These are phyloP conservation scores for Phytophthora agathidicida DNA, from an alignment of 352 stramenopile genomes.

Conservation along the genomic window DNA sequence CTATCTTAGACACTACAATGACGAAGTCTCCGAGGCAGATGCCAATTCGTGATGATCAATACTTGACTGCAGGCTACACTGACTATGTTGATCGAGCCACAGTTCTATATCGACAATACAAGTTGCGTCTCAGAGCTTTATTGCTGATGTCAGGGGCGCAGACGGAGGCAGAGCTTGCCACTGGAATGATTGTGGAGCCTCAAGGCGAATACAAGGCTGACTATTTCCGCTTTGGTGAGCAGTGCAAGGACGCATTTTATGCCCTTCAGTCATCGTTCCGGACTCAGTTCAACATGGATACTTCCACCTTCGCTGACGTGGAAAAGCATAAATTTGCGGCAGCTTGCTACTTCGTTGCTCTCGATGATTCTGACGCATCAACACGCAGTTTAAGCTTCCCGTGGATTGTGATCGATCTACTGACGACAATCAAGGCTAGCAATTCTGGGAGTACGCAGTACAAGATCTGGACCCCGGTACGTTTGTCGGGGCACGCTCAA, in stretches of 20 bases:
- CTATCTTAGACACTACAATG: conserved; percentile 52
- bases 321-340: conserved; percentile 55
- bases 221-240: conserved; percentile 82
- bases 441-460: conserved; percentile 14
- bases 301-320: conserved; percentile 5
- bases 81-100: conserved; percentile 43
- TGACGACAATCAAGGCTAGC: conserved; percentile 50
- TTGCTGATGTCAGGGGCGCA: conserved; percentile 68
- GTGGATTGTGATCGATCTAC: conserved; percentile 69
- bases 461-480: conserved; percentile 36
- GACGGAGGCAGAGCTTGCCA: conserved; percentile 70
- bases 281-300: conserved; percentile 49
- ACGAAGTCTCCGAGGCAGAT: conserved; percentile 41
- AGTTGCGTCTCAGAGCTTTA: conserved; percentile 52
- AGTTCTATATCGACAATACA: conserved; percentile 74
- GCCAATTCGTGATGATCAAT: conserved; percentile 52
- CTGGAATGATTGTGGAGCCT: conserved; percentile 74
- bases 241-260: conserved; percentile 73
- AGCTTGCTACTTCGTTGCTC: conserved; percentile 74
- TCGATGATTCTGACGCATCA: conserved; percentile 46
- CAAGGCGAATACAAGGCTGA: conserved; percentile 66
- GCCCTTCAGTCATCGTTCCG: conserved; percentile 51
- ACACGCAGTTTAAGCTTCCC: conserved; percentile 66
- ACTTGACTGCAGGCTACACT: conserved; percentile 58
- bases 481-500: conserved; percentile 23